A percentile compares a stretch with the other conserved stretches of the same genome.
Conservation (phyloP, 2,329 filamentous ascomycete species). For the Drechmeria coniospora region DNA sequence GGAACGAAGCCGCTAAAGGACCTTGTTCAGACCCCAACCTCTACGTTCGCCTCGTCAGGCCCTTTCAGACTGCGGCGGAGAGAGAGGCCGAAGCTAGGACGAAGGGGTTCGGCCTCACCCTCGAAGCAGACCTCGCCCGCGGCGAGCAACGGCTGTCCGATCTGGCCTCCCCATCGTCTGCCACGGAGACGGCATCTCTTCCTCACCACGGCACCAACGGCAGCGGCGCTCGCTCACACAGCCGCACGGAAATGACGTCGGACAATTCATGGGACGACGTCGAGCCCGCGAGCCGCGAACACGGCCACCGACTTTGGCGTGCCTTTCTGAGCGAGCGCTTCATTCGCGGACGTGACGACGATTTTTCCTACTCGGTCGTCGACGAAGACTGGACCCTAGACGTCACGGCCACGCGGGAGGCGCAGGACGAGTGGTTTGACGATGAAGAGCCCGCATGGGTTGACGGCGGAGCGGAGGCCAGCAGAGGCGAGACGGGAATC, state of each 20-base stretch:
- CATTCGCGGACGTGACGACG: constrained; percentile 55
- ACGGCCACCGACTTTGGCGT: constrained; percentile 54
- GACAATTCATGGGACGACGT: constrained; percentile 14
- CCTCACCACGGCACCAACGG: constrained; percentile 21
- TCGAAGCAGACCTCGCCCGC: constrained; percentile 63
- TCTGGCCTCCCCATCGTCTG: constrained; percentile 8
- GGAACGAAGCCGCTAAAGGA: background rate
- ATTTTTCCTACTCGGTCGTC: constrained; percentile 61
- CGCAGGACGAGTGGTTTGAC: constrained; percentile 66
- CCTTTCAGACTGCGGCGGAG: constrained; percentile 59
- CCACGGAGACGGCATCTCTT: background rate
- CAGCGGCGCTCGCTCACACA: constrained; percentile 20
- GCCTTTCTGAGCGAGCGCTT: constrained; percentile 62
- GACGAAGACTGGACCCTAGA: constrained; percentile 63
- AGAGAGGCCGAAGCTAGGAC: constrained; percentile 55
- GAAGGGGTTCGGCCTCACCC: constrained; percentile 64
- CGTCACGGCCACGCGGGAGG: constrained; percentile 40
- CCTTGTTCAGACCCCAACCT: constrained; percentile 50
- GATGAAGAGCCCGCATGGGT: constrained; percentile 59
- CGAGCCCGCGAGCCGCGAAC: constrained; percentile 31
- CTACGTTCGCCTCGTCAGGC: constrained; percentile 66
- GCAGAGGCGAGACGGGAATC: constrained; percentile 49
- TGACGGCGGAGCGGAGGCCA: constrained; percentile 20
- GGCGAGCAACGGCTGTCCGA: constrained; percentile 61
- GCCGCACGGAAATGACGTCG: constrained; percentile 1